Evolutionary conservation across 768 basidiomycete species (phyloP), one percentile per base, ranked within the genome.

Genomic region (Epithele typhae): DNA sequence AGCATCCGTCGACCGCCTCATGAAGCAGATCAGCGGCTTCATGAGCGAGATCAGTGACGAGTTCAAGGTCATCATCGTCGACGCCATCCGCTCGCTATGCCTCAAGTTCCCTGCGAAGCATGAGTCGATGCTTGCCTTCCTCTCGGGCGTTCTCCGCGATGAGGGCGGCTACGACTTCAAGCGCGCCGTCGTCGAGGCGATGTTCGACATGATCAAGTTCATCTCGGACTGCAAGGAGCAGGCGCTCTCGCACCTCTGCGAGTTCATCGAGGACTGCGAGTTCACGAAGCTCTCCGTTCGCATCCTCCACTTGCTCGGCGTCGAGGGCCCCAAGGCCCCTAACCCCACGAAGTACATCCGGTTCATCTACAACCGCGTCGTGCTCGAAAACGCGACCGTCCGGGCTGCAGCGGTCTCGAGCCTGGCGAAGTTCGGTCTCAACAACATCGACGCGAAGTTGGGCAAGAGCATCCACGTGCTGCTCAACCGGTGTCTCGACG

Each of bases 81-180:
- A 97, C 51, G 96, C 96, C 48, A 93, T 99, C 64, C 90, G 96
- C 41, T 92, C 95, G 8, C 82, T 99, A 24, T 98, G 94, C 69
- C 84, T 99, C 72, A 99, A 99, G 68, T 99, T 99, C 77, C 96
- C 96, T 2, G 72, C 86, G 25, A 99, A 99, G 71, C 93, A 99
- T 60, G 87, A 81, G 1, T 87, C 92, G 33, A 98, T 99, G 95
- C 85, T 99, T 47, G 81, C 86, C 4, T 99, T 99, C 82, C 77
- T 99, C 25, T 93, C 92, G 37, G 92, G 95, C 44, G 91, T 98
- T 22, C 78, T 99, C 38, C 84, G 96, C 37, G 96, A 99, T 59
- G 96, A 99, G 68, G 96, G 96, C 46, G 96, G 96, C 5, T 98
- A 97, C 67, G 96, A 99, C 63, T 99, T 97, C 77, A 99, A 99